Conservation (phyloP, 108 stramenopile species). For the Stephanodiscus triporus region DNA sequence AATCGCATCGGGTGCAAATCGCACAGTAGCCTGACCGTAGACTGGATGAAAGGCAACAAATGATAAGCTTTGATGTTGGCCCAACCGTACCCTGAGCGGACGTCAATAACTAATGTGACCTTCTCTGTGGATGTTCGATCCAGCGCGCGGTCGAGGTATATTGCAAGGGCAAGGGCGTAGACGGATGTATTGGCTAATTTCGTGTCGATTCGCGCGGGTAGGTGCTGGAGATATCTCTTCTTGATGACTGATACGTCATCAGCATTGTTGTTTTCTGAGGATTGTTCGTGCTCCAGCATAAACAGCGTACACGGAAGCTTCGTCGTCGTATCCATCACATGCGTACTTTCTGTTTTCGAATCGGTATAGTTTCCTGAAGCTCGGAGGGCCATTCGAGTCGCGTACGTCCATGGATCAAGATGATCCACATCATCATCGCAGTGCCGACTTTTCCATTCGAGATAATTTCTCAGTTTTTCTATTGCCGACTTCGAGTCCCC, state of each 20-base stretch:
- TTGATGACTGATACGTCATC: neutral
- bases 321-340: neutral
- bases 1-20: slow-evolving; percentile 58
- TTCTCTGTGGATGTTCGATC: slow-evolving; percentile 56
- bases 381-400: slow-evolving; percentile 31
- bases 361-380: slow-evolving; percentile 9
- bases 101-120: slow-evolving; percentile 62
- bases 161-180: slow-evolving; percentile 61
- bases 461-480: slow-evolving; percentile 38
- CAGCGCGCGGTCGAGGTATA: slow-evolving; percentile 61
- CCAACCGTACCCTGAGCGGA: slow-evolving; percentile 72
- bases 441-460: slow-evolving; percentile 37
- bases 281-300: slow-evolving; percentile 31
- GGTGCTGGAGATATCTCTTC: slow-evolving; percentile 49
- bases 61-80: slow-evolving; percentile 58
- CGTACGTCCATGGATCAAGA: slow-evolving; percentile 34
- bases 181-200: slow-evolving; percentile 48
- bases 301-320: slow-evolving; percentile 41
- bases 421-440: slow-evolving; percentile 21
- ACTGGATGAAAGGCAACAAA: slow-evolving; percentile 60
- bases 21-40: slow-evolving; percentile 37
- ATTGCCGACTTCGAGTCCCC: slow-evolving; percentile 34
- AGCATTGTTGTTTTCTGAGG: neutral
- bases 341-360: neutral
- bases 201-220: slow-evolving; percentile 68